Base-by-base conservation (phyloP, 2,329 filamentous ascomycete genomes). In the Coniosporium tulheliwenetii region DNA sequence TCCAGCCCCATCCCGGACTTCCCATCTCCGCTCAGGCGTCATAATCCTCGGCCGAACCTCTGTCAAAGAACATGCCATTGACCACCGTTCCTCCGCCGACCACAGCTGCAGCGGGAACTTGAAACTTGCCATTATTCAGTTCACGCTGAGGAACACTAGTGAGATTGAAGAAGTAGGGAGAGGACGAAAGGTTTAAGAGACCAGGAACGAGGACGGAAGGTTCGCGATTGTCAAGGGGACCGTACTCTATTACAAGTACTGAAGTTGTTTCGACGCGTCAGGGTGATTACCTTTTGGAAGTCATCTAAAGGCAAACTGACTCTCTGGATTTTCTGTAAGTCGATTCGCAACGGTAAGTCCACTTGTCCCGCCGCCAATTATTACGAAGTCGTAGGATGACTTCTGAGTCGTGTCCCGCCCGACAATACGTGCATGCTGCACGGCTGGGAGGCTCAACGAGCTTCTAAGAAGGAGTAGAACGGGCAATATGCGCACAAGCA, bases 21-120 rank as follows among this genome's bases (percentile, higher is more conserved):
- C 60, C 61, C 12, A 61, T 44, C 42, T 56, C 48, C n/a, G 42
- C 56, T 62, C 63, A 66, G 2, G 60, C 58, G 45, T 65, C 53
- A 26, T 63, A 63, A 43, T 62, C 59, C 5, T 46, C 53, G 13
- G 50, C 48, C 30, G 52, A 48, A 10, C 52, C 61, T 5, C 60
- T 54, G 40, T 58, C 57, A 42, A 58, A 60, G 5, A 54, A 48
- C 57, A 64, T 59, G 7, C 57, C 56, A 46, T 64, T 63, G 16
- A 62, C 52, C 1, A 56, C 54, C 13, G 52, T 55, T 9, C 56
- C 54, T 1, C 60, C 61, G 3, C 60, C 60, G 2, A 63, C 52
- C 1, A 56, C 44, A 45, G 46, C 46, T 10, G 49, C 53, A 5
- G 45, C 45, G 2, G 34, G 30, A 4, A 55, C 48, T 9, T 30